Evolutionary conservation across 441 rosid genomes (phyloP).

Genomic region (Pelargonium citronellum): DNA sequence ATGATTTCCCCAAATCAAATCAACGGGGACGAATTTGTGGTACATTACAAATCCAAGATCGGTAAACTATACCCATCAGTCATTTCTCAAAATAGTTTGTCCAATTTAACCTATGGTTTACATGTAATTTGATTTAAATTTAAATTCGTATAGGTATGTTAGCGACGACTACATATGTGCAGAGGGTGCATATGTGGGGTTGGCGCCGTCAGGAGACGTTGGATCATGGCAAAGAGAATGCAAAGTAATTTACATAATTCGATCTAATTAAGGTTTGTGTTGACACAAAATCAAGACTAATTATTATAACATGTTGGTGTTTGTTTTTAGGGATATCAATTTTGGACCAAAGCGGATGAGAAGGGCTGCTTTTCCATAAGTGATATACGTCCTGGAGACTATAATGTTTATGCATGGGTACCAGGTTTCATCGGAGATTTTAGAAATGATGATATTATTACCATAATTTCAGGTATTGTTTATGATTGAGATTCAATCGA

Average conservation of each 20-base stretch:
- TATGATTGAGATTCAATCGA: too few species aligned
- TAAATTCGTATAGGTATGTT: conserved; percentile 43
- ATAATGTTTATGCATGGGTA: conserved; percentile 53
- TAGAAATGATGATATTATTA: conserved; percentile 27
- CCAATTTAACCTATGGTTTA: too few species aligned
- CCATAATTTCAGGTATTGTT: conserved; percentile 37
- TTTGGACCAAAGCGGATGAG: conserved; percentile 49
- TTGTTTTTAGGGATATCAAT: conserved; percentile 32
- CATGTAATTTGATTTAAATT: too few species aligned
- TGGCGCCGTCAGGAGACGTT: conserved; percentile 59
- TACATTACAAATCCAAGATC: conserved; percentile 45
- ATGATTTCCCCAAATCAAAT: conserved; percentile 38
- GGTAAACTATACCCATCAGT: too few species aligned
- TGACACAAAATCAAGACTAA: too few species aligned
- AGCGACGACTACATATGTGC: conserved; percentile 39
- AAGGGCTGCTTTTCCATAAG: conserved; percentile 43
- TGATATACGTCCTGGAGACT: conserved; percentile 32
- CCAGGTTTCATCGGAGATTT: conserved; percentile 63
- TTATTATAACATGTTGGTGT: too few species aligned
- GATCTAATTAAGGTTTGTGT: too few species aligned
- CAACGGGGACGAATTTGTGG: conserved; percentile 47
- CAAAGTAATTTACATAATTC: conserved; percentile 43
- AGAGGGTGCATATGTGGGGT: conserved; percentile 58
- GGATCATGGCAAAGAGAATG: conserved; percentile 82
- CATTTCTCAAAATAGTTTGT: too few species aligned